phyloP scores from a whole-genome alignment of 345 rosid species.

The Lenwebbia sp. region DNA sequence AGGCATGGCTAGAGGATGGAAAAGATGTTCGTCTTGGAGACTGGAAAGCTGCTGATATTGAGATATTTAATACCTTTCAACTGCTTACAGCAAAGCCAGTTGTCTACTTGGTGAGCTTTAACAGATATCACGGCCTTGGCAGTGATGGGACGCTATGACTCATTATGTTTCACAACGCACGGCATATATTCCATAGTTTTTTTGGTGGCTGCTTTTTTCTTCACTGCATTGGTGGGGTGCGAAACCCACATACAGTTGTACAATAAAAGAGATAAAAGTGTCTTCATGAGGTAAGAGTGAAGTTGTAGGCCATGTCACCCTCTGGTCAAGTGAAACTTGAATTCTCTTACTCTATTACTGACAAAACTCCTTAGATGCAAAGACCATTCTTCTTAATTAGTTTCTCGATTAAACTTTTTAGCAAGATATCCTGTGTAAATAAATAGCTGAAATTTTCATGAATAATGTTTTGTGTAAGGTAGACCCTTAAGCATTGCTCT shows the following conservation, averaged over 20 bases:
- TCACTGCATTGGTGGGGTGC: not conserved
- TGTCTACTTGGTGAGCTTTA: slow-evolving; percentile 69
- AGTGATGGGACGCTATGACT: not conserved
- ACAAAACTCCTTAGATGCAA: not conserved
- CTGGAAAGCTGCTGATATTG: slow-evolving; percentile 95
- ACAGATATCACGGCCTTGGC: not conserved
- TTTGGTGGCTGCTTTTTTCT: not conserved
- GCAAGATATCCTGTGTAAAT: not conserved
- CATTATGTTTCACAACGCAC: not conserved
- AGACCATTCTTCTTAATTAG: not conserved
- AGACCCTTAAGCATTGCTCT: not conserved
- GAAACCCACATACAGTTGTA: not conserved
- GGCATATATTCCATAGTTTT: not conserved
- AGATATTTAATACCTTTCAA: slow-evolving; percentile 86
- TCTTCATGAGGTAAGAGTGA: not conserved
- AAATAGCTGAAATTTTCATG: not conserved
- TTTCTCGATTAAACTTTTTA: not conserved
- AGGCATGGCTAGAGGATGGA: slow-evolving; percentile 71
- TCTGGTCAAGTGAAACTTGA: not conserved
- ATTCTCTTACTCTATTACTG: not conserved
- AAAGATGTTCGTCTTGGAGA: slow-evolving; percentile 92
- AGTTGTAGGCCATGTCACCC: not conserved
- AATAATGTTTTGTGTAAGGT: not conserved
- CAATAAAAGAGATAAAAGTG: not conserved
- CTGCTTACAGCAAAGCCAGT: slow-evolving; percentile 96